Conservation (phyloP, 495 filamentous ascomycete species). For the Ascodesmis nigricans region DNA sequence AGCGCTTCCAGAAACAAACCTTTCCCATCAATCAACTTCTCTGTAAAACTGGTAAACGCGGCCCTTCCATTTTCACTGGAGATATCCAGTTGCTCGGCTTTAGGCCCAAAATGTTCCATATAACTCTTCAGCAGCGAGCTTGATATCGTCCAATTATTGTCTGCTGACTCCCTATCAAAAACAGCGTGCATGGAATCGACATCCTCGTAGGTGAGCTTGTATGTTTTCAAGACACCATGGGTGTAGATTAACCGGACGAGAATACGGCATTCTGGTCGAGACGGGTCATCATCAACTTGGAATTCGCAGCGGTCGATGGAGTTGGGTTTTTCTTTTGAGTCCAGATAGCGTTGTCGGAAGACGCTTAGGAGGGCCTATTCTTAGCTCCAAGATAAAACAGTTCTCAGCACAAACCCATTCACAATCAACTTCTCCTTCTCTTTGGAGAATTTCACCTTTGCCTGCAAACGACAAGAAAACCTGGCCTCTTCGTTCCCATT, state of each 20-base stretch:
- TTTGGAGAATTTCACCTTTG: constrained; percentile 30
- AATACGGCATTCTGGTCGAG: constrained; percentile 54
- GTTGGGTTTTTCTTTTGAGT: constrained; percentile 41
- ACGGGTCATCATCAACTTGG: constrained; percentile 47
- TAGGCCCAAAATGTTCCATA: constrained; percentile 74
- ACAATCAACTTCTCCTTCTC: neutral
- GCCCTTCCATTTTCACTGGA: constrained; percentile 46
- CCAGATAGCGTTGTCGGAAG: constrained; percentile 27
- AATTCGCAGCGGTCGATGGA: constrained; percentile 76
- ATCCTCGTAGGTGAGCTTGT: constrained; percentile 76
- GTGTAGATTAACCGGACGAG: constrained; percentile 64
- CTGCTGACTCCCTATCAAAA: constrained; percentile 48
- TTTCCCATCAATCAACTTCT: constrained; percentile 66
- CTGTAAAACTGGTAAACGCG: constrained; percentile 86
- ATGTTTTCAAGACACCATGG: constrained; percentile 80
- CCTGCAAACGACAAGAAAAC: constrained; percentile 53
- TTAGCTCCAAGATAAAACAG: too few relatives aligned
- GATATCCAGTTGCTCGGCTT: constrained; percentile 80
- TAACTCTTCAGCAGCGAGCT: constrained; percentile 58
- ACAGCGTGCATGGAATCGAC: constrained; percentile 63
- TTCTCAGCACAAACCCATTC: constrained; percentile 7
- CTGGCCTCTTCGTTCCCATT: constrained; percentile 25
- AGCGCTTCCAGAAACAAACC: constrained; percentile 27
- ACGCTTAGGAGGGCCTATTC: constrained; percentile 54
- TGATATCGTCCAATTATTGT: constrained; percentile 58